phyloP scores from a whole-genome alignment of 805 yeast species.

The Yamadazyma tumulicola region DNA sequence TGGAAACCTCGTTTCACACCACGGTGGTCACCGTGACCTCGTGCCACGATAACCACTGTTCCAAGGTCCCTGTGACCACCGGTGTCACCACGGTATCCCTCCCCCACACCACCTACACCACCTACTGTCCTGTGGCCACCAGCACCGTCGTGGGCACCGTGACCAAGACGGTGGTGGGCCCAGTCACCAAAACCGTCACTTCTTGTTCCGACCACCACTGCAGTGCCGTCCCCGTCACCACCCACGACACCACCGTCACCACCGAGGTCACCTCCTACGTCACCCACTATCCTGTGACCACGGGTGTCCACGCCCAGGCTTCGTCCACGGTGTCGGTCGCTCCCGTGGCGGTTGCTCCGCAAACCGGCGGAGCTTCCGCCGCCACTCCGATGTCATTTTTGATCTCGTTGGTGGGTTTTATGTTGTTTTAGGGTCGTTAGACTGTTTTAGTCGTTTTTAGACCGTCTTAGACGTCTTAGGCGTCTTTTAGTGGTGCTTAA shows the following conservation, averaged over 20 bases:
- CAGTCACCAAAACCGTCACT: constrained; percentile 8
- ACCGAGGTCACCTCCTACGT: constrained; percentile 4
- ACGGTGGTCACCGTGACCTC: constrained; percentile 36
- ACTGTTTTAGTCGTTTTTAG: no score
- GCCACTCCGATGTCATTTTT: constrained; percentile 4
- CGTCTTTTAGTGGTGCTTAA: no score
- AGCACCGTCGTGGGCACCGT: constrained; percentile 18
- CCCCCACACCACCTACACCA: constrained; percentile 22
- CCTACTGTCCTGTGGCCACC: constrained; percentile 25
- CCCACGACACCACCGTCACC: constrained; percentile 3
- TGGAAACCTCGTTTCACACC: constrained; percentile 11
- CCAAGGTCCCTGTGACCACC: constrained; percentile 27
- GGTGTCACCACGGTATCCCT: constrained; percentile 15
- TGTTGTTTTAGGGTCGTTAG: constrained; percentile 5
- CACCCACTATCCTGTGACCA: constrained; percentile 4
- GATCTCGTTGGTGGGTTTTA: constrained; percentile 5
- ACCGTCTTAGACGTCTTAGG: no score
- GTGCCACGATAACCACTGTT: constrained; percentile 30
- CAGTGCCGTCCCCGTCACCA: no score
- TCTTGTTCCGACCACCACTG: no score
- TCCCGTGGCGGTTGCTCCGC: constrained; percentile 1
- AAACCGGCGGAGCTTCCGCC: constrained; percentile 6
- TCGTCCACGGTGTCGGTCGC: constrained; percentile 5
- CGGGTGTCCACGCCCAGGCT: constrained; percentile 8
- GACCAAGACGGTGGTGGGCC: constrained; percentile 18